Conservation (phyloP, 768 basidiomycete species). For the Gelatoporia subvermispora region DNA sequence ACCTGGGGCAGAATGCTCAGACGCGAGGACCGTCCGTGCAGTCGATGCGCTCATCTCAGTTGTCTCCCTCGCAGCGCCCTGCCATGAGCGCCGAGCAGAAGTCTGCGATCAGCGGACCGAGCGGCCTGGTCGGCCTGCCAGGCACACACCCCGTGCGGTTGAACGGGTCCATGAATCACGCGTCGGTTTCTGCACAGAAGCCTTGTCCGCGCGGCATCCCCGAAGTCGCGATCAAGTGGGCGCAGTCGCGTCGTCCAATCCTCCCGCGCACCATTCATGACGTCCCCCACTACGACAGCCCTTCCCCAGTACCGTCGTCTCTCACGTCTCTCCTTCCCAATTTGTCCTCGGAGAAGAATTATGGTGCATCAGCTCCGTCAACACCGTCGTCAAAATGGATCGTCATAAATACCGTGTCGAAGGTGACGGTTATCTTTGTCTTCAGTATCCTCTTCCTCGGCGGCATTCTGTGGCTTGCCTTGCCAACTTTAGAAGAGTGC, state of each 20-base stretch:
- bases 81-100: neutral
- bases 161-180: slow-evolving; percentile 42
- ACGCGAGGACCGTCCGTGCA: no score
- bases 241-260: slow-evolving; percentile 47
- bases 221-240: slow-evolving; percentile 47
- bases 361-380: slow-evolving; percentile 43
- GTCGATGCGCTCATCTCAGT: no score
- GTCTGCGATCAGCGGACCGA: neutral
- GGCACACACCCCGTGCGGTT: slow-evolving; percentile 31
- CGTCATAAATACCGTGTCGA: slow-evolving; percentile 75
- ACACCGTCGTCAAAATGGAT: slow-evolving; percentile 46
- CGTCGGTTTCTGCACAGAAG: slow-evolving; percentile 42
- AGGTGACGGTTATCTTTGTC: slow-evolving; percentile 77
- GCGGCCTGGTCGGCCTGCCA: neutral
- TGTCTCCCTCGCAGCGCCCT: no score
- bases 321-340: slow-evolving; percentile 22
- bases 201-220: slow-evolving; percentile 47
- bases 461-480: slow-evolving; percentile 71
- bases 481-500: slow-evolving; percentile 76
- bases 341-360: slow-evolving; percentile 21
- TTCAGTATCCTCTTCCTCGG: slow-evolving; percentile 67
- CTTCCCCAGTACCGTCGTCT: no score
- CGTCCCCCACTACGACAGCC: no score
- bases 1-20: no score
- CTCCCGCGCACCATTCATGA: slow-evolving; percentile 20